These are phyloP conservation scores for Leccinum rimulosum DNA, from an alignment of 768 basidiomycete species.

Conservation along the genomic window DNA sequence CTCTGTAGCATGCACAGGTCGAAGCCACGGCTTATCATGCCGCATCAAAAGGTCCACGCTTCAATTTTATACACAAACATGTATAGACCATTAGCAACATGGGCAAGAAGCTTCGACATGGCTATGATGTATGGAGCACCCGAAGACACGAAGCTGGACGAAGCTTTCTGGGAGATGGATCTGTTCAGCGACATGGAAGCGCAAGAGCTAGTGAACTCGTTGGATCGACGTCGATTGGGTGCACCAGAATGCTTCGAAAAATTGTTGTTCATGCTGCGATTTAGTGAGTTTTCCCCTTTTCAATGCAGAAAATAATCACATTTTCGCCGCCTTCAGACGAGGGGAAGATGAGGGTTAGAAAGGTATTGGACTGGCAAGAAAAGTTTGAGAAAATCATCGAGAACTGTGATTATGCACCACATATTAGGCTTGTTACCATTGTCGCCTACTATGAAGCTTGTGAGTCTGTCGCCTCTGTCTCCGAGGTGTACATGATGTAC, in stretches of 20 bases:
- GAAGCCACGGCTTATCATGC: conserved; percentile 10
- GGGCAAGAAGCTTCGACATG: background rate
- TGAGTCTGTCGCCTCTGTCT: background rate
- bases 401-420: conserved; percentile 4
- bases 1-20: conserved; percentile 1
- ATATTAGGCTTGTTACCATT: conserved; percentile 20
- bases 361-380: conserved; percentile 9
- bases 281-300: background rate
- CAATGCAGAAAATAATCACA: background rate
- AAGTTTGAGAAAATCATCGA: conserved; percentile 10
- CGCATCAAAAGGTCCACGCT: background rate
- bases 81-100: background rate
- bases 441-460: conserved; percentile 22
- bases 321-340: conserved; percentile 5
- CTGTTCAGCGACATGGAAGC: conserved; percentile 11
- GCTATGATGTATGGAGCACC: background rate
- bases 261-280: conserved; percentile 12
- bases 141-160: background rate
- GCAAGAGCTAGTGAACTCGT: background rate
- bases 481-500: background rate
- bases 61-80: background rate
- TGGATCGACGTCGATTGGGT: conserved; percentile 4
- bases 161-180: conserved; percentile 10
- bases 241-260: conserved; percentile 11
- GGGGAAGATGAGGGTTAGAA: conserved; percentile 17